These are phyloP conservation scores for Coemansia sp. DNA, from an alignment of 192 early-diverging fungal genomes.

Conservation along the genomic window DNA sequence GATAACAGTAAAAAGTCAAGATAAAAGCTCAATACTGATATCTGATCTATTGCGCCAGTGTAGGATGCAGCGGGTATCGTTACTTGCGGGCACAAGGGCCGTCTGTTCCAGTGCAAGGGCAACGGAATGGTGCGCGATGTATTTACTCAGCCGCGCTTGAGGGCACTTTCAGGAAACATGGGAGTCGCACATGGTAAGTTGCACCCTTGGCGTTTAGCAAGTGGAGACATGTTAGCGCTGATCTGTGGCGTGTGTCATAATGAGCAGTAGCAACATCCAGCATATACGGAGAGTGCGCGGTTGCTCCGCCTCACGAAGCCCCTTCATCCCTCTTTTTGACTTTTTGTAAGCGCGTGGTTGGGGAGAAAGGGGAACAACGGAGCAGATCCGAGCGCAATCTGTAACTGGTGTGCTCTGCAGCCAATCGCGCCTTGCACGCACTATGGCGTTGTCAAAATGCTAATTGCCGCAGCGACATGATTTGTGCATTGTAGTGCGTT, in stretches of 20 bases:
- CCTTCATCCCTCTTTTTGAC: neutral
- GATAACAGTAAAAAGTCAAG: too few species aligned
- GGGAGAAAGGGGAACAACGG: too few species aligned
- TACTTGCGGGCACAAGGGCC: conserved; percentile 94
- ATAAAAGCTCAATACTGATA: neutral
- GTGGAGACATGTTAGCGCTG: neutral
- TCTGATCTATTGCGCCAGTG: neutral
- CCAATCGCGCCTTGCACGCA: neutral
- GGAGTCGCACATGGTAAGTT: conserved; percentile 94
- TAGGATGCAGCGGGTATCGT: conserved; percentile 99
- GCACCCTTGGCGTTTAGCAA: neutral
- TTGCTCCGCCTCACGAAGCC: neutral
- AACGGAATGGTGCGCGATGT: conserved; percentile 99
- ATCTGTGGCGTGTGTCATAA: neutral
- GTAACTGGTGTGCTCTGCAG: neutral
- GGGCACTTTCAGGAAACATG: conserved; percentile 79
- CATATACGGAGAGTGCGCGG: neutral
- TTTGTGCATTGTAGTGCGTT: conserved; percentile 72
- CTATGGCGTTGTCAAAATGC: neutral
- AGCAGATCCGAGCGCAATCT: too few species aligned
- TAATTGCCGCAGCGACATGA: neutral
- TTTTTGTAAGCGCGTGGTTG: too few species aligned
- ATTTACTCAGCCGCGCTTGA: conserved; percentile 78
- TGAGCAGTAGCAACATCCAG: neutral
- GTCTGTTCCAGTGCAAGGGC: conserved; percentile 97